Conservation (phyloP, 192 early-diverging fungal species). For the Linnemannia hyalina region DNA sequence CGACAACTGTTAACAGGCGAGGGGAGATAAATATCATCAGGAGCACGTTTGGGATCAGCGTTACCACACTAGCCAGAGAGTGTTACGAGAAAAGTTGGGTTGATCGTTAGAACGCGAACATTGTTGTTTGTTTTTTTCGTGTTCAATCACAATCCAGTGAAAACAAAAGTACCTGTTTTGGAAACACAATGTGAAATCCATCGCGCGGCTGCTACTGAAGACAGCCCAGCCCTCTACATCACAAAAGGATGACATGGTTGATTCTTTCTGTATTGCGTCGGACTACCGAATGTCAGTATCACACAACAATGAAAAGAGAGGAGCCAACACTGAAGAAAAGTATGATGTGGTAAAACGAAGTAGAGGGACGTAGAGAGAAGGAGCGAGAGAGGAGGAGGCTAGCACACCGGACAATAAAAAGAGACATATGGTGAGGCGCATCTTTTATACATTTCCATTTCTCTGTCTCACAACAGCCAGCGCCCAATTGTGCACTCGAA, state of each 20-base stretch:
- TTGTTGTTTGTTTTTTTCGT: too few species aligned
- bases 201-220: conserved; percentile 36
- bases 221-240: conserved; percentile 42
- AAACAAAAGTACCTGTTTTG: conserved; percentile 39
- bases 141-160: too few species aligned
- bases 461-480: too few species aligned
- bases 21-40: conserved; percentile 30
- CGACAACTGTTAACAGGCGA: conserved; percentile 25
- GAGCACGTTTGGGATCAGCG: conserved; percentile 13
- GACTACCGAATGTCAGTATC: not conserved
- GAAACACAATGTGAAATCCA: conserved; percentile 51
- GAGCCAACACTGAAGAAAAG: not conserved
- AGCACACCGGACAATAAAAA: too few species aligned
- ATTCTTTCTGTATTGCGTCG: not conserved
- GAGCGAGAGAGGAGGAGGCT: too few species aligned
- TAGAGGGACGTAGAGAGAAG: too few species aligned
- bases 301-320: not conserved
- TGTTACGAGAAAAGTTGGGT: too few species aligned
- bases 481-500: not conserved
- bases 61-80: conserved; percentile 7
- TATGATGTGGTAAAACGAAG: too few species aligned
- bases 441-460: too few species aligned
- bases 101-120: too few species aligned
- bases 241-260: conserved; percentile 30
- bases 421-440: too few species aligned